Evolutionary conservation across 1,139 yeast genomes (phyloP), one percentile per base, ranked within the genome.

Genomic region (Debaryomyces sp.): DNA sequence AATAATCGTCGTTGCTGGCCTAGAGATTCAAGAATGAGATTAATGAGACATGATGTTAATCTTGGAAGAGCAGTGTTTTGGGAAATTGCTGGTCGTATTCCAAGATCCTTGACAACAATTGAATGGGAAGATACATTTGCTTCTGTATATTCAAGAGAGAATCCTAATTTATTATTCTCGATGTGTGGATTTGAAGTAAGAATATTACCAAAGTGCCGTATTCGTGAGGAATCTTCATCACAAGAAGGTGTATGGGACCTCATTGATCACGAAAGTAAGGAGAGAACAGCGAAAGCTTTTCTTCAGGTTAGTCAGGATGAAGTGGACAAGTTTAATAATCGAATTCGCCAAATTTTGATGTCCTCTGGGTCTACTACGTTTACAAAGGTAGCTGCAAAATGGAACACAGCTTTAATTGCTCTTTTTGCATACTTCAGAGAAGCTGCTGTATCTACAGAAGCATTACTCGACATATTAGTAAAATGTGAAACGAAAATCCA

Each of bases 161-260:
- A 95, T 61, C 92, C 97, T 10, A 95, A 94, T 56, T 63, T 94
- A 50, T 70, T 94, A 39, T 91, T 94, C 60, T 80, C 94, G 1
- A 89, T 95, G 95, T 87, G 95, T 66, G 99, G 99, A 0, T 95
- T 95, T 71, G 99, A 95, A 61, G 87, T 94, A 1, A 75, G 99
- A 47, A 86, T 95, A 29, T 64, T 90, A 43, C 99, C 99, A 2
- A 89, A 84, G 60, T 57, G 69, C 33, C 77, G 97, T 54, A 65
- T 78, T 49, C 61, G 61, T 18, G 84, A 78, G 21, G 81, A 75
- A 33, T 61, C 68, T 2, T 66, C 81, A 1, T 71, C 83, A 0
- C 68, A 67, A 7, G 98, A 92, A 68, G 95, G 97, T 44, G 91
- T 87, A 2, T 95, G 99, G 99, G 96, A 89, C 62, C 73, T 95